phyloP scores from a whole-genome alignment of 2,329 filamentous ascomycete species.

The Stagonosporopsis rhizophila region DNA sequence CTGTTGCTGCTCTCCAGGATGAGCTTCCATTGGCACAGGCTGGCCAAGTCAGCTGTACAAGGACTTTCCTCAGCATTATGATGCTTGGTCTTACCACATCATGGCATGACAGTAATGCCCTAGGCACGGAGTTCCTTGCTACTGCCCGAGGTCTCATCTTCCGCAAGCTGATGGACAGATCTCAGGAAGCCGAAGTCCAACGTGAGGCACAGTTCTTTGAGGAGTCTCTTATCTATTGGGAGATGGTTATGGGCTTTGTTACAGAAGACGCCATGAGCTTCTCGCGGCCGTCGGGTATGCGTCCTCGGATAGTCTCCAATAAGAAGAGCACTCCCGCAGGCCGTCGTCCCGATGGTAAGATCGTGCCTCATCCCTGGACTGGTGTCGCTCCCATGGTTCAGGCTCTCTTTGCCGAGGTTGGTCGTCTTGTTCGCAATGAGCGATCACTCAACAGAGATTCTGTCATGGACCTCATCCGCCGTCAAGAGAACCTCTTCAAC shows the following conservation, averaged over 20 bases:
- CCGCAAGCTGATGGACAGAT: conserved; percentile 52
- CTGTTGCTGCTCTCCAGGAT: conserved; percentile 59
- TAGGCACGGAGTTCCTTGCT: conserved; percentile 62
- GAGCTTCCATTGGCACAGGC: conserved; percentile 56
- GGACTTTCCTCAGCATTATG: conserved; percentile 63
- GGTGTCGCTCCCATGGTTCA: conserved; percentile 55
- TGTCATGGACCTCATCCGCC: conserved; percentile 38
- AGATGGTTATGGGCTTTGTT: conserved; percentile 65
- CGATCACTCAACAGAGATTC: conserved; percentile 39
- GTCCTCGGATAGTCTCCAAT: conserved; percentile 28
- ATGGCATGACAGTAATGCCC: conserved; percentile 65
- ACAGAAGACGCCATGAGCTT: conserved; percentile 52
- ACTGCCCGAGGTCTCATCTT: conserved; percentile 54
- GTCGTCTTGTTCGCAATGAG: conserved; percentile 52
- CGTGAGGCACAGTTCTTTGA: conserved; percentile 60
- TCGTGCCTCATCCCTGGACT: conserved; percentile 59
- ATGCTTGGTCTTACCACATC: conserved; percentile 66
- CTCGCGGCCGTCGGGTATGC: conserved; percentile 36
- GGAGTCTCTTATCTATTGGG: conserved; percentile 65
- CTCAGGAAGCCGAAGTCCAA: conserved; percentile 42
- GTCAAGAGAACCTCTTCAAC: conserved; percentile 48
- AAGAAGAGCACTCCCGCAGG: conserved; percentile 32
- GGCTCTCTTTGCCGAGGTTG: conserved; percentile 56
- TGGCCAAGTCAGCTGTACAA: conserved; percentile 53
- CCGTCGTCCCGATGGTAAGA: conserved; percentile 43